Percentiles rank a stretch among this genome's conserved stretches.
Evolutionary conservation across 768 basidiomycete species (phyloP).

Genomic region (Pleurotus salmoneostramineus): DNA sequence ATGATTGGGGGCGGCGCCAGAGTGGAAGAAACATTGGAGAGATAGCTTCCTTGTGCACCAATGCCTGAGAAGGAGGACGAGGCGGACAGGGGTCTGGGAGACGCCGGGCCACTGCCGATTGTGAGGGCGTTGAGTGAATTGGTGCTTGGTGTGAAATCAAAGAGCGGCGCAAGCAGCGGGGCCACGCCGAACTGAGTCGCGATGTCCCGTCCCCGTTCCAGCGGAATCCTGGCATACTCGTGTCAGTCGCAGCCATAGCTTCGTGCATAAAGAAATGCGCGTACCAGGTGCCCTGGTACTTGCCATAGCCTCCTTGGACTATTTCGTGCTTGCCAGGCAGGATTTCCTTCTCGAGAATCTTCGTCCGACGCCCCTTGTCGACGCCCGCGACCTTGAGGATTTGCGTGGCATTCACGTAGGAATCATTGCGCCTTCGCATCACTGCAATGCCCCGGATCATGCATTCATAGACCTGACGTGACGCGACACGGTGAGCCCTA

Average conservation of each 20-base stretch:
- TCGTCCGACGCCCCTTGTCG: constrained; percentile 93
- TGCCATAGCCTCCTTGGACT: constrained; percentile 98
- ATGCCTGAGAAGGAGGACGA: constrained; percentile 64
- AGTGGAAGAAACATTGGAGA: constrained; percentile 41
- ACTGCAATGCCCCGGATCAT: constrained; percentile 98
- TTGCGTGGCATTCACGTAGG: constrained; percentile 97
- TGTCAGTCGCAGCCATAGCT: not conserved
- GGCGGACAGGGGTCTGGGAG: constrained; percentile 64
- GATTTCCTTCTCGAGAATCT: constrained; percentile 97
- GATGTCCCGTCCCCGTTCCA: constrained; percentile 90
- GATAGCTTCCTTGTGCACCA: constrained; percentile 41
- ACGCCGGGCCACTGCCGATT: constrained; percentile 38
- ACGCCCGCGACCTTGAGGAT: constrained; percentile 98
- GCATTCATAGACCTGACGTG: constrained; percentile 86
- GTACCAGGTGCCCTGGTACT: constrained; percentile 99
- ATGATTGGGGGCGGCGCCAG: constrained; percentile 82
- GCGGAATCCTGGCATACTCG: constrained; percentile 73
- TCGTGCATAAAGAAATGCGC: constrained; percentile 18
- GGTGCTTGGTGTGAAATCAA: constrained; percentile 86
- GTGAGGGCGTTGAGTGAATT: constrained; percentile 69
- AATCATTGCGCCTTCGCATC: constrained; percentile 93
- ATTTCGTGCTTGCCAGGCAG: constrained; percentile 95
- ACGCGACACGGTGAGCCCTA: constrained; percentile 32
- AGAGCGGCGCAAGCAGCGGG: constrained; percentile 81
- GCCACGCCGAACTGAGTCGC: constrained; percentile 91